Percentiles rank a stretch among this genome's conserved stretches.
phyloP scores from a whole-genome alignment of 2,329 filamentous ascomycete genomes.

The Colletotrichum destructivum region DNA sequence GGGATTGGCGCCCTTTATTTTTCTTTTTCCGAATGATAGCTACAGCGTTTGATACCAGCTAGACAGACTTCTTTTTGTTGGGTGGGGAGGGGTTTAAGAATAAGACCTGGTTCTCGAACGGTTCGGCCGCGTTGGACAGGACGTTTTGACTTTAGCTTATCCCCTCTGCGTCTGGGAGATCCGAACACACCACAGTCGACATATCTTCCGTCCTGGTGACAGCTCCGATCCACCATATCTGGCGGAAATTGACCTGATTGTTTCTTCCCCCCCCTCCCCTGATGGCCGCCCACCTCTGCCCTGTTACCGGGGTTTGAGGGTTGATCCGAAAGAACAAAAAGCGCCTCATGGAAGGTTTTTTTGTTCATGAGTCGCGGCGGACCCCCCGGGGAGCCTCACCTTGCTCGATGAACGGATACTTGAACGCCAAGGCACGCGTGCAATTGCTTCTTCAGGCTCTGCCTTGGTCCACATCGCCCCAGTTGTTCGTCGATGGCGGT shows the following conservation, averaged over 20 bases:
- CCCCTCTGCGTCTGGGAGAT: too few species aligned
- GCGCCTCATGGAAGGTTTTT: not conserved
- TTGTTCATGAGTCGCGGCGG: slow-evolving; percentile 35
- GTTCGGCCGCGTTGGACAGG: not conserved
- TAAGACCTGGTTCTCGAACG: not conserved
- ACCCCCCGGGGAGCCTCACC: slow-evolving; percentile 16
- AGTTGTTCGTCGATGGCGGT: slow-evolving; percentile 18
- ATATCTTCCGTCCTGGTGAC: not conserved
- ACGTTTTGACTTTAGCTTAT: slow-evolving; percentile 29
- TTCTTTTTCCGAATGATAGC: not conserved
- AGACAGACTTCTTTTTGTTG: slow-evolving; percentile 10
- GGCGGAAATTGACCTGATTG: slow-evolving; percentile 23
- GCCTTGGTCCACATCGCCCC: slow-evolving; percentile 16
- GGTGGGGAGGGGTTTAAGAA: not conserved
- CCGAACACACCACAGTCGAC: too few species aligned
- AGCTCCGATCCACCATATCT: slow-evolving; percentile 4
- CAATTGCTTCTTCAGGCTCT: slow-evolving; percentile 17
- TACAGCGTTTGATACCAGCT: slow-evolving; percentile 28
- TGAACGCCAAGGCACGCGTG: slow-evolving; percentile 12
- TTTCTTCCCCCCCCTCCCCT: not conserved
- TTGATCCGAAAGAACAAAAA: not conserved
- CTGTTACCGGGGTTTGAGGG: slow-evolving; percentile 15
- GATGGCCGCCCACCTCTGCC: slow-evolving; percentile 25
- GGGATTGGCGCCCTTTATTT: too few species aligned
- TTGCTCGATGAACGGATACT: not conserved